Percentiles rank a stretch among this genome's conserved stretches.
phyloP scores from a whole-genome alignment of 352 stramenopile species.

The Globisporangium camurandrum region DNA sequence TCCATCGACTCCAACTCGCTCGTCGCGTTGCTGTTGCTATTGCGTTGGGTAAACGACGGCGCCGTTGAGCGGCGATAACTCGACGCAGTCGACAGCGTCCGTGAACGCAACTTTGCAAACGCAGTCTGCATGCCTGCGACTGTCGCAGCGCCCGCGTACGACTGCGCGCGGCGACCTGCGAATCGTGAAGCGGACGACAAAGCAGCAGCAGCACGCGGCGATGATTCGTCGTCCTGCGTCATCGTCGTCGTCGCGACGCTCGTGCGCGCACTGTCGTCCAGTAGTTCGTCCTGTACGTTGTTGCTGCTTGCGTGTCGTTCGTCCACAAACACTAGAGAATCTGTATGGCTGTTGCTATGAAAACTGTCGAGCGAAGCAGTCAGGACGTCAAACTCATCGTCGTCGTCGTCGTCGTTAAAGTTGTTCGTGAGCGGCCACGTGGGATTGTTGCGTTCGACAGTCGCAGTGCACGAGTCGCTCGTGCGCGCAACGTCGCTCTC shows the following conservation, averaged over 20 bases:
- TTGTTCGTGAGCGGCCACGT: neutral
- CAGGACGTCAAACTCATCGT: constrained; percentile 13
- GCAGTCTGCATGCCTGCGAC: constrained; percentile 11
- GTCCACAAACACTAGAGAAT: constrained; percentile 4
- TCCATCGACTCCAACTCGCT: constrained; percentile 17
- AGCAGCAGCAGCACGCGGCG: too few relatives aligned
- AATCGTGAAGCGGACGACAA: neutral
- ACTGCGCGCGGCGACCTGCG: constrained; percentile 3
- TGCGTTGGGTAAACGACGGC: constrained; percentile 3
- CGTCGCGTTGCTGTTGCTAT: neutral
- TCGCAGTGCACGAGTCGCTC: constrained; percentile 1
- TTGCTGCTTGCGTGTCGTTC: constrained; percentile 4
- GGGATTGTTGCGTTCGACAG: neutral
- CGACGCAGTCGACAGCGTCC: constrained; percentile 9
- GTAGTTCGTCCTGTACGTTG: constrained; percentile 4
- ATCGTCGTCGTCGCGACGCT: constrained; percentile 11
- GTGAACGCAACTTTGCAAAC: constrained; percentile 11
- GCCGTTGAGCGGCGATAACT: neutral
- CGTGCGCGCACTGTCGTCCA: constrained; percentile 4
- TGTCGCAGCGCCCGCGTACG: constrained; percentile 6
- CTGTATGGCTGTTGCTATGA: neutral
- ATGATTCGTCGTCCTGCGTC: too few relatives aligned
- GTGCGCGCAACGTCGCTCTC: too few relatives aligned
- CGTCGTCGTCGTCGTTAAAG: constrained; percentile 7
- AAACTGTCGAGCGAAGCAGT: neutral